Conservation (phyloP, 1,139 yeast genomes). For the Kodamaea suecica region DNA sequence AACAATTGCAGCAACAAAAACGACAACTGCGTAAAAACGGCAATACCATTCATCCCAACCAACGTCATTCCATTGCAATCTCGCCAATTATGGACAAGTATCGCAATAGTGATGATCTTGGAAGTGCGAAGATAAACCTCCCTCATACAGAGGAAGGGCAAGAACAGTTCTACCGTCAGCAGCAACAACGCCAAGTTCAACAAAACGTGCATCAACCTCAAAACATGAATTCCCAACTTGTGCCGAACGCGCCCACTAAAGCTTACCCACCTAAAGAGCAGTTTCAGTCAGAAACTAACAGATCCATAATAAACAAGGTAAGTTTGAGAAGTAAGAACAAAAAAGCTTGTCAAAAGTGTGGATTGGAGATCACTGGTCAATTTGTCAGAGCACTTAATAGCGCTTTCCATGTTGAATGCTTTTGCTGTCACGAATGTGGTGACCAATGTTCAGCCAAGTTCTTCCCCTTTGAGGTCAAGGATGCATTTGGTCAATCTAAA, state of each 20-base stretch:
- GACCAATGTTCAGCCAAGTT: constrained; percentile 70
- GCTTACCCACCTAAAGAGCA: background rate
- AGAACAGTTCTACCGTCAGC: background rate
- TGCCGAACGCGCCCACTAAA: constrained; percentile 1
- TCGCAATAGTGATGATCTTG: constrained; percentile 1
- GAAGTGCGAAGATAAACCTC: background rate
- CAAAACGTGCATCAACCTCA: constrained; percentile 7
- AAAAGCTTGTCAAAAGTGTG: constrained; percentile 61
- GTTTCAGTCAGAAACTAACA: background rate
- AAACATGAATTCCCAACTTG: constrained; percentile 2
- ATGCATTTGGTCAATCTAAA: constrained; percentile 27
- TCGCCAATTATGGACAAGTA: constrained; percentile 9
- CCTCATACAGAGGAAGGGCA: background rate
- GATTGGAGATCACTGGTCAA: constrained; percentile 68
- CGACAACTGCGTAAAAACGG: constrained; percentile 3
- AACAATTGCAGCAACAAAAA: constrained; percentile 4
- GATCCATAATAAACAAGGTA: background rate
- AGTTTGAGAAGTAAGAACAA: constrained; percentile 26
- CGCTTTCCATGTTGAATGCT: constrained; percentile 84
- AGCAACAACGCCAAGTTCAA: background rate
- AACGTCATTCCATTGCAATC: constrained; percentile 11
- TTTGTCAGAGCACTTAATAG: constrained; percentile 80
- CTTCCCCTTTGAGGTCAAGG: constrained; percentile 52
- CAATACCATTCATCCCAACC: constrained; percentile 6
- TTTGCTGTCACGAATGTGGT: constrained; percentile 80